These are phyloP conservation scores for Ceriops zippeliana DNA, from an alignment of 345 rosid species.

Conservation along the genomic window DNA sequence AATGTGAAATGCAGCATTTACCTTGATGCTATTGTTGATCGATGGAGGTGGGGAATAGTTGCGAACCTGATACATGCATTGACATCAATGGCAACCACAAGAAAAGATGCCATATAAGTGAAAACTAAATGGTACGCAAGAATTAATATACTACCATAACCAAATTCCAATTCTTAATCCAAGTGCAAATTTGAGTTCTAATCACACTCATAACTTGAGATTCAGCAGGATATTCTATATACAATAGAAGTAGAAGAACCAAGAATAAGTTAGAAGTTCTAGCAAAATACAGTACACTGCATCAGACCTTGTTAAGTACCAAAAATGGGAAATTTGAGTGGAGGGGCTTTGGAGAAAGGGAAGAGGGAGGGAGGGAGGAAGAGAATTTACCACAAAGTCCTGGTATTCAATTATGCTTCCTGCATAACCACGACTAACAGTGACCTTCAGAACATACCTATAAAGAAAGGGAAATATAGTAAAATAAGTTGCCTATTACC, in stretches of 20 bases:
- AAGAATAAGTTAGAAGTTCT: too few relatives aligned
- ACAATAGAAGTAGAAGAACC: too few relatives aligned
- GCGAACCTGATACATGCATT: slow-evolving; percentile 57
- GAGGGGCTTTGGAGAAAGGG: too few relatives aligned
- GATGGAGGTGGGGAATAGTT: slow-evolving; percentile 73
- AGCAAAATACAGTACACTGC: too few relatives aligned
- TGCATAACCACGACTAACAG: slow-evolving; percentile 81
- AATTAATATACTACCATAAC: not conserved
- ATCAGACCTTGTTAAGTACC: too few relatives aligned
- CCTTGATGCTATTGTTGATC: slow-evolving; percentile 51
- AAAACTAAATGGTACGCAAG: not conserved
- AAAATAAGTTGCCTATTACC: slow-evolving; percentile 5
- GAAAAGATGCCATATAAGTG: not conserved
- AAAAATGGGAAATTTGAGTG: too few relatives aligned
- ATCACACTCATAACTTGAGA: too few relatives aligned
- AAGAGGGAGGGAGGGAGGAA: not conserved
- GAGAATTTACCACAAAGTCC: slow-evolving; percentile 71
- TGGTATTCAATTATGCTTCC: slow-evolving; percentile 93
- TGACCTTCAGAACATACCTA: slow-evolving; percentile 94
- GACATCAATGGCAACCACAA: slow-evolving; percentile 11
- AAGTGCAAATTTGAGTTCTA: too few relatives aligned
- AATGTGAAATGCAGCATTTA: not conserved
- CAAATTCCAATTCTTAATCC: too few relatives aligned
- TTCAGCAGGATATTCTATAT: too few relatives aligned
- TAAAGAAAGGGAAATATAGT: slow-evolving; percentile 14